Evolutionary conservation across 495 filamentous ascomycete species (phyloP).

Genomic region (Saxophila tyrrhenica): DNA sequence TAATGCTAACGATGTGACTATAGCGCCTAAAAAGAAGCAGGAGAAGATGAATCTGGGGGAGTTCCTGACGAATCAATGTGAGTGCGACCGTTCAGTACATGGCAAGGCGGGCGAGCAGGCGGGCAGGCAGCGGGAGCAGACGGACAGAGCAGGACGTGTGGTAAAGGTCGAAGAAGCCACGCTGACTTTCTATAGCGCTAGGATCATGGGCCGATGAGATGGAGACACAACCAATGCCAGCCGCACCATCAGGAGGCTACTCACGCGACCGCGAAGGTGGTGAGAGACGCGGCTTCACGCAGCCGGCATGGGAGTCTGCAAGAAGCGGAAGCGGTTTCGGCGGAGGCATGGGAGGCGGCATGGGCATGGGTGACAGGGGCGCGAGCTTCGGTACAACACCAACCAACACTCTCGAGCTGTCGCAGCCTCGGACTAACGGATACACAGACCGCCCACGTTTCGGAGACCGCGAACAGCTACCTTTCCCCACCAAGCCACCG

Average conservation of each 20-base stretch:
- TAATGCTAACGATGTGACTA: constrained; percentile 19
- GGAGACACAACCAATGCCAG: constrained; percentile 37
- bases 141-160: not conserved
- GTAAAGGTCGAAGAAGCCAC: not conserved
- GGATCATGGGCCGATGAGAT: constrained; percentile 99
- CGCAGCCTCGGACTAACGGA: not conserved
- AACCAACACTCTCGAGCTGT: not conserved
- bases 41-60: constrained; percentile 89
- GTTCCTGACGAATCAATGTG: constrained; percentile 83
- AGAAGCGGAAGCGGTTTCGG: constrained; percentile 13
- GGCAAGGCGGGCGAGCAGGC: not conserved
- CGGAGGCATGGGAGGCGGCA: constrained; percentile 2
- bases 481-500: constrained; percentile 80
- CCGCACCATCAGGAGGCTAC: constrained; percentile 6
- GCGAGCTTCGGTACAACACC: constrained; percentile 15
- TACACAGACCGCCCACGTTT: constrained; percentile 18
- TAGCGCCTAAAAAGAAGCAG: constrained; percentile 70
- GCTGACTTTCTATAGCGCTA: constrained; percentile 45
- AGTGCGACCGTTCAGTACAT: constrained; percentile 16
- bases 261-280: constrained; percentile 11
- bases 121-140: not conserved
- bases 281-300: constrained; percentile 16
- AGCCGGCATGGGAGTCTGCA: constrained; percentile 15
- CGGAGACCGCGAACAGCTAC: constrained; percentile 60
- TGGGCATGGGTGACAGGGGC: constrained; percentile 13